These are phyloP conservation scores for Byssoonygena ceratinophila DNA, from an alignment of 2,329 filamentous ascomycete species.

Conservation along the genomic window DNA sequence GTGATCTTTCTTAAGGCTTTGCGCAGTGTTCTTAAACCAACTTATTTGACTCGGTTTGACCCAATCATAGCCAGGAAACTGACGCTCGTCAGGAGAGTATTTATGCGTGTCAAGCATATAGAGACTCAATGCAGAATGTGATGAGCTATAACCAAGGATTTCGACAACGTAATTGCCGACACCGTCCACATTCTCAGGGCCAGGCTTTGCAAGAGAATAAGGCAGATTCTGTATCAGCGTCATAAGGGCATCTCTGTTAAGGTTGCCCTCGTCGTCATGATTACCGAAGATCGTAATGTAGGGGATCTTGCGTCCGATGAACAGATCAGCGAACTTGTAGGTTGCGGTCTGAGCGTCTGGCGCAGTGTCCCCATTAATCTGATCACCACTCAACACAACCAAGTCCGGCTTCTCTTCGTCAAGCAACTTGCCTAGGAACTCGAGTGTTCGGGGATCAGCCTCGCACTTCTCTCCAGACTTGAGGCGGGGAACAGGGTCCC, in stretches of 20 bases:
- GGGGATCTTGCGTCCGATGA: conserved; percentile 79
- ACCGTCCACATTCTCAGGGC: conserved; percentile 73
- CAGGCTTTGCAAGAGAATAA: conserved; percentile 75
- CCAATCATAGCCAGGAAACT: conserved; percentile 94
- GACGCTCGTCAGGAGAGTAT: conserved; percentile 79
- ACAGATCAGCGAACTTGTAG: conserved; percentile 79
- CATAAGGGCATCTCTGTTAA: conserved; percentile 73
- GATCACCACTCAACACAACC: conserved; percentile 83
- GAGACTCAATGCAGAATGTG: conserved; percentile 85
- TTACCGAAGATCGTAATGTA: conserved; percentile 95
- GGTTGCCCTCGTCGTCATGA: conserved; percentile 83
- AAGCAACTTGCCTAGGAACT: conserved; percentile 72
- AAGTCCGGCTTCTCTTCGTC: conserved; percentile 91
- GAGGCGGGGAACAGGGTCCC: conserved; percentile 69
- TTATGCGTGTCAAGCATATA: conserved; percentile 90
- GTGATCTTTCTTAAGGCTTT: conserved; percentile 64
- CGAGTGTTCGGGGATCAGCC: conserved; percentile 80
- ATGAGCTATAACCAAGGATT: conserved; percentile 65
- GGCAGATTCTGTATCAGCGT: conserved; percentile 73
- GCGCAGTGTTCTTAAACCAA: conserved; percentile 78
- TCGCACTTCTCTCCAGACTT: conserved; percentile 66
- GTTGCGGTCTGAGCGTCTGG: conserved; percentile 86
- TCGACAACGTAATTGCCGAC: conserved; percentile 94
- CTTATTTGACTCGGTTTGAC: conserved; percentile 86
- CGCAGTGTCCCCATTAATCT: conserved; percentile 87